Percentiles rank a stretch among this genome's conserved stretches.
Conservation (phyloP, 352 stramenopile species). For the Pythium folliculosum region DNA sequence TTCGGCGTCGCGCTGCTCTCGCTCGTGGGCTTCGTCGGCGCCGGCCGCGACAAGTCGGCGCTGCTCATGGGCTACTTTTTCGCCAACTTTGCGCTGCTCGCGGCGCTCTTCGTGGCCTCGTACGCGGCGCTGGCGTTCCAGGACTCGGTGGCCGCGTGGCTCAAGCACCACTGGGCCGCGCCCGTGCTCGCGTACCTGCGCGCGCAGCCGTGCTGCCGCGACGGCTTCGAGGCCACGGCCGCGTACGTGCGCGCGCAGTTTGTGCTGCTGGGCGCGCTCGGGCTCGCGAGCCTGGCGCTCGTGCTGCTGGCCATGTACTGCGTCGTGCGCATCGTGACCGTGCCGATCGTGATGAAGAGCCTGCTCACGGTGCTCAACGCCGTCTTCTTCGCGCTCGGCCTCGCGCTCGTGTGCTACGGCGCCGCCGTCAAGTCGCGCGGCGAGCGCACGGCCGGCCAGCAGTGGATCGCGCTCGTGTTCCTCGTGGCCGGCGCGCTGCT, state of each 20-base stretch:
- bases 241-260: slow-evolving; percentile 54
- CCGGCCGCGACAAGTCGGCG: slow-evolving; percentile 61
- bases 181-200: slow-evolving; percentile 49
- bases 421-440: slow-evolving; percentile 57
- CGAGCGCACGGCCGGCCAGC: slow-evolving; percentile 65
- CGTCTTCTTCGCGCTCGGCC: slow-evolving; percentile 65
- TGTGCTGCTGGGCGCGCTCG: slow-evolving; percentile 48
- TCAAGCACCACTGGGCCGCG: slow-evolving; percentile 76
- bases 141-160: slow-evolving; percentile 60
- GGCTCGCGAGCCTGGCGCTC: slow-evolving; percentile 45
- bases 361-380: slow-evolving; percentile 79
- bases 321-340: slow-evolving; percentile 81
- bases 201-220: slow-evolving; percentile 47
- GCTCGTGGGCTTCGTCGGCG: slow-evolving; percentile 61
- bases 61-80: slow-evolving; percentile 80
- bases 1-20: slow-evolving; percentile 55
- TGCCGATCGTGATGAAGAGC: slow-evolving; percentile 86
- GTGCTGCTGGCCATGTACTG: slow-evolving; percentile 71
- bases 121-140: slow-evolving; percentile 73
- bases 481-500: slow-evolving; percentile 71
- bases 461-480: slow-evolving; percentile 80
- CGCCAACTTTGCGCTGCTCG: slow-evolving; percentile 64
- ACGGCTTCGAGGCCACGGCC: slow-evolving; percentile 49
- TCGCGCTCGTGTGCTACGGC: slow-evolving; percentile 56
- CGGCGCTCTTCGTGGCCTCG: slow-evolving; percentile 58